These are phyloP conservation scores for Lecanicillium sp. DNA, from an alignment of 2,329 filamentous ascomycete genomes.

Conservation along the genomic window DNA sequence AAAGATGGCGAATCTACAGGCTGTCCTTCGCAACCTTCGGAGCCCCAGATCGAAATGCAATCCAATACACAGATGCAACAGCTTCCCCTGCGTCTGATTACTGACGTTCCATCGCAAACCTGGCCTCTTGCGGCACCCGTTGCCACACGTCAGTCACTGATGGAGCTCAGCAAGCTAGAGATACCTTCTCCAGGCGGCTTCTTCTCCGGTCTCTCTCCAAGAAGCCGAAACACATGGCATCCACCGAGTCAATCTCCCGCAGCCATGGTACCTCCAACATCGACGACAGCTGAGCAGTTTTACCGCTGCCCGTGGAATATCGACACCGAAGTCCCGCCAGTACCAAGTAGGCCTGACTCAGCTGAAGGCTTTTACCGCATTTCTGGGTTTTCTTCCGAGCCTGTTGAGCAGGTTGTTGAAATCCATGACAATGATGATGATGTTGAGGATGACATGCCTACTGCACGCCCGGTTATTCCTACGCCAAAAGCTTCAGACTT, in stretches of 20 bases:
- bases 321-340: conserved; percentile 30
- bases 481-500: conserved; percentile 27
- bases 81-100: conserved; percentile 45
- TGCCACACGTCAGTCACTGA: conserved; percentile 48
- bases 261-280: conserved; percentile 62
- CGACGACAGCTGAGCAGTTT: conserved; percentile 86
- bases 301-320: conserved; percentile 76
- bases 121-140: conserved; percentile 25
- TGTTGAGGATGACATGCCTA: conserved; percentile 58
- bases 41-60: conserved; percentile 28
- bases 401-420: conserved; percentile 65
- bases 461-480: conserved; percentile 48
- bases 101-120: conserved; percentile 27
- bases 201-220: conserved; percentile 76
- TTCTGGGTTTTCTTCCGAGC: conserved; percentile 32
- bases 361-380: conserved; percentile 34
- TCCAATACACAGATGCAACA: conserved; percentile 41
- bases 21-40: conserved; percentile 36
- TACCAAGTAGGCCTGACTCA: conserved; percentile 31
- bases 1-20: conserved; percentile 58
- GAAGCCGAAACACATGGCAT: conserved; percentile 77
- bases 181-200: conserved; percentile 90
- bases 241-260: conserved; percentile 49
- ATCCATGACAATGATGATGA: conserved; percentile 41
- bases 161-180: conserved; percentile 72